Conservation (phyloP, 345 rosid genomes). For the Syzygium aqueum region DNA sequence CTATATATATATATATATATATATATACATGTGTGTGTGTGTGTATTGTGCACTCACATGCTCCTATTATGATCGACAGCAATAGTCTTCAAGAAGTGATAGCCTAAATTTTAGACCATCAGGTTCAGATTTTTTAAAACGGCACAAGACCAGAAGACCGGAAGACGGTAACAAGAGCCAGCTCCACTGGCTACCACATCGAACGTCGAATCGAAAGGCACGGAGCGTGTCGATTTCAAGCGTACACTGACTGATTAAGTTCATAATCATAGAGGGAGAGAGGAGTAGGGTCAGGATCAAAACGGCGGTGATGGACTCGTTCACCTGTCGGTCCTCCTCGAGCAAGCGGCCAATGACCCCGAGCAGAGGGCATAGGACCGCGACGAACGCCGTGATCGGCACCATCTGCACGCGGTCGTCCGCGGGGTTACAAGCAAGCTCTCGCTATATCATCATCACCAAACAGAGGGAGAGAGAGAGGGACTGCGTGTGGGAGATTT, state of each 20-base stretch:
- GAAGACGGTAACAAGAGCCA: neutral
- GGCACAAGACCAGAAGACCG: too few species aligned
- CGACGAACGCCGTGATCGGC: constrained; percentile 58
- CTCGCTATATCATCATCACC: neutral
- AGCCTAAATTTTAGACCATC: too few species aligned
- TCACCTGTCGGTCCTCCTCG: constrained; percentile 81
- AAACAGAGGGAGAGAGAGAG: neutral
- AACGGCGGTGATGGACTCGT: constrained; percentile 82
- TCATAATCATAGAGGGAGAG: too few species aligned
- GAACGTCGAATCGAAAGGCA: neutral
- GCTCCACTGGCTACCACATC: neutral
- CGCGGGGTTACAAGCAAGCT: constrained; percentile 3
- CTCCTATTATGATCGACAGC: too few species aligned
- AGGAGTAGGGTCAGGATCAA: constrained; percentile 26
- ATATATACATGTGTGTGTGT: too few species aligned
- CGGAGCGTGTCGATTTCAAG: neutral
- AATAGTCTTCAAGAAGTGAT: too few species aligned
- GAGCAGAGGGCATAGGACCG: constrained; percentile 63
- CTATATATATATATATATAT: too few species aligned
- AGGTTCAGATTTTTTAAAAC: too few species aligned
- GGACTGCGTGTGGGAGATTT: too few species aligned
- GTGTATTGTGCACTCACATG: too few species aligned
- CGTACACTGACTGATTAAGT: neutral
- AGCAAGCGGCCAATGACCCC: constrained; percentile 63
- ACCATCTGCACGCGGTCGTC: constrained; percentile 39